A percentile compares a stretch with the other conserved stretches of the same genome.
Evolutionary conservation across 495 filamentous ascomycete species (phyloP).

Genomic region (Neurospora africana): DNA sequence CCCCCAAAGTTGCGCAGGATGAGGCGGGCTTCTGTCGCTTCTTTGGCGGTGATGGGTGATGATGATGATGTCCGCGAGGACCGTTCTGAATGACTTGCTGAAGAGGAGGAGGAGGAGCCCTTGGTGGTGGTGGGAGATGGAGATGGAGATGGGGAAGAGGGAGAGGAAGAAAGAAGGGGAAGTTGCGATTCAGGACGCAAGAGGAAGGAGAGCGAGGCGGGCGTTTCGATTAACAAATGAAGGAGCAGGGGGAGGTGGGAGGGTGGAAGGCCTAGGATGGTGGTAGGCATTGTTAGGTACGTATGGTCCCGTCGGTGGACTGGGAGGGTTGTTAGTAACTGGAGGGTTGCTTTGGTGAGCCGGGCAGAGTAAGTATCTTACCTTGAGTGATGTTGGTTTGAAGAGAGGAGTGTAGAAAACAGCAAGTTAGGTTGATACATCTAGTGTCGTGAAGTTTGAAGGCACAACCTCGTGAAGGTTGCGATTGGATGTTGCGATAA

Average conservation of each 20-base stretch:
- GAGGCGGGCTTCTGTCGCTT: conserved; percentile 18
- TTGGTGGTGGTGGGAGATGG: conserved; percentile 10
- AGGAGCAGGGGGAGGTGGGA: conserved; percentile 9
- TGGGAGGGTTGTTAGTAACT: not conserved
- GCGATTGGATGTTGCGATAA: not conserved
- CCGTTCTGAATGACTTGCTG: too few relatives aligned
- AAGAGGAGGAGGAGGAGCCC: too few relatives aligned
- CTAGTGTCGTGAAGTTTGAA: not conserved
- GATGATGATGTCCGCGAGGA: too few relatives aligned
- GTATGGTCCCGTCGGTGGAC: not conserved
- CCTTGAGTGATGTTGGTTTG: too few relatives aligned
- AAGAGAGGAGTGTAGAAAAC: too few relatives aligned
- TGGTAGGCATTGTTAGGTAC: too few relatives aligned
- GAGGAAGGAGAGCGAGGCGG: conserved; percentile 15
- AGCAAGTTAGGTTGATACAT: too few relatives aligned
- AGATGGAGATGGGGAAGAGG: too few relatives aligned
- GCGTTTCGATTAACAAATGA: conserved; percentile 14
- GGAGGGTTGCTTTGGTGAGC: too few relatives aligned
- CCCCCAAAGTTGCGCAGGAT: conserved; percentile 32
- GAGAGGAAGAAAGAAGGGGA: not conserved
- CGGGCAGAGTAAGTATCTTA: too few relatives aligned
- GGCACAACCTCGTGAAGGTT: not conserved
- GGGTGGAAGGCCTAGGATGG: not conserved
- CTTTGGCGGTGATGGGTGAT: not conserved
- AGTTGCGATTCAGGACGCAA: not conserved